phyloP scores from a whole-genome alignment of 371 early-diverging fungal genomes.

The Zancudomyces culisetae region DNA sequence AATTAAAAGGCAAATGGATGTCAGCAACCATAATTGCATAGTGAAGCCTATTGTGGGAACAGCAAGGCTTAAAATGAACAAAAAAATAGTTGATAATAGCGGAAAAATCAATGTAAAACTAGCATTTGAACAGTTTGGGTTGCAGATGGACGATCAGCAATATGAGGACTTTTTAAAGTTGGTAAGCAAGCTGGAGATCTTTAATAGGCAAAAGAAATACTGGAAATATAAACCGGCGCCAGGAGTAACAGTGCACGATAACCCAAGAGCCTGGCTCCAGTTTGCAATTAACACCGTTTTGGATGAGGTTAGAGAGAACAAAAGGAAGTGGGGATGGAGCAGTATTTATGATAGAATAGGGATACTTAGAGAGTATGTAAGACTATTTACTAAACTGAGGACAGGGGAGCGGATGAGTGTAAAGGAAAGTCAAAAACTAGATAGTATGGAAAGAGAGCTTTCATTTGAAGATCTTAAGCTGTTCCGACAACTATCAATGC shows the following conservation, averaged over 20 bases:
- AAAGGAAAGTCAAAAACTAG: conserved; percentile 31
- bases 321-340: conserved; percentile 70
- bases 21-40: conserved; percentile 54
- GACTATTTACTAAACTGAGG: conserved; percentile 48
- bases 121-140: conserved; percentile 79
- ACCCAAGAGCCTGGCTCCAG: conserved; percentile 67
- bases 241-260: conserved; percentile 47
- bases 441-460: conserved; percentile 52
- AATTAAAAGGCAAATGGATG: conserved; percentile 9
- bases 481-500: conserved; percentile 66
- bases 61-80: conserved; percentile 60
- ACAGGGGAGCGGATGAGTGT: conserved; percentile 29
- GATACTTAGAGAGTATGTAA: conserved; percentile 59
- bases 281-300: conserved; percentile 67
- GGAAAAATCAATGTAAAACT: conserved; percentile 48
- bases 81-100: conserved; percentile 35
- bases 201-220: conserved; percentile 53
- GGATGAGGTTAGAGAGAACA: conserved; percentile 70
- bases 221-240: conserved; percentile 62
- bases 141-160: conserved; percentile 77
- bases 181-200: conserved; percentile 63
- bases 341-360: conserved; percentile 65
- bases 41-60: conserved; percentile 86
- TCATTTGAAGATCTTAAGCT: conserved; percentile 77
- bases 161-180: conserved; percentile 61